Percentiles rank a stretch among this genome's conserved stretches.
Conservation (phyloP, 2,329 filamentous ascomycete genomes). For the Tothia fuscella region DNA sequence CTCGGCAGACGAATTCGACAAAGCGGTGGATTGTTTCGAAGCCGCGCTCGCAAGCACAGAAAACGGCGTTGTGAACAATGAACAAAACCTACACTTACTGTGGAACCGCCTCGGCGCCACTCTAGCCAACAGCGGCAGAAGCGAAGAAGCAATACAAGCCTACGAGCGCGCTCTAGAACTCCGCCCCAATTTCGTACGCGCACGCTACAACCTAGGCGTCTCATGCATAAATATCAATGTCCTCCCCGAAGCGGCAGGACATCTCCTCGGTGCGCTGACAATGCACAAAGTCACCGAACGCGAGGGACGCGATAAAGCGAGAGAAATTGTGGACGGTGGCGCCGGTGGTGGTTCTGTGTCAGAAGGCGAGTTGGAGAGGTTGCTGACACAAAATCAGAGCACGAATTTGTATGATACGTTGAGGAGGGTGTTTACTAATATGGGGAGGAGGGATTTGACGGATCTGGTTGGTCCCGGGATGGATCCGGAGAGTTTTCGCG, state of each 20-base stretch:
- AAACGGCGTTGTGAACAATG: conserved; percentile 69
- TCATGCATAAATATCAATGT: conserved; percentile 97
- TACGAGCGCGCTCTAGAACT: conserved; percentile 87
- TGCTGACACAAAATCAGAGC: conserved; percentile 91
- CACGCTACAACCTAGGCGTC: conserved; percentile 91
- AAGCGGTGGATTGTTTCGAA: conserved; percentile 96
- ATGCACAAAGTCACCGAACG: conserved; percentile 94
- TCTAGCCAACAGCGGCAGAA: conserved; percentile 84
- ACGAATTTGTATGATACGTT: conserved; percentile 95
- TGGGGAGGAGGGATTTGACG: conserved; percentile 78
- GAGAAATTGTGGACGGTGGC: conserved; percentile 61
- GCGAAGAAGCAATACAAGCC: conserved; percentile 90
- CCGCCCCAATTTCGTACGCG: conserved; percentile 91
- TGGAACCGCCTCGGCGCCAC: conserved; percentile 97
- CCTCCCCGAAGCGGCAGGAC: conserved; percentile 82
- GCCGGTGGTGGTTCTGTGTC: conserved; percentile 35
- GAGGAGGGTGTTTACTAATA: conserved; percentile 87
- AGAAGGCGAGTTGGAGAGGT: conserved; percentile 69
- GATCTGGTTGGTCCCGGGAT: conserved; percentile 82
- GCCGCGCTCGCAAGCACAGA: conserved; percentile 80
- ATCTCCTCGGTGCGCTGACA: conserved; percentile 78
- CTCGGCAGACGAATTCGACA: conserved; percentile 93
- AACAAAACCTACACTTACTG: conserved; percentile 78
- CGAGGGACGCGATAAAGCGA: conserved; percentile 69
- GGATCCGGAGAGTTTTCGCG: conserved; percentile 78